Percentiles rank a stretch among this genome's conserved stretches.
phyloP scores from a whole-genome alignment of 441 rosid species.

The Erodium trifolium region DNA sequence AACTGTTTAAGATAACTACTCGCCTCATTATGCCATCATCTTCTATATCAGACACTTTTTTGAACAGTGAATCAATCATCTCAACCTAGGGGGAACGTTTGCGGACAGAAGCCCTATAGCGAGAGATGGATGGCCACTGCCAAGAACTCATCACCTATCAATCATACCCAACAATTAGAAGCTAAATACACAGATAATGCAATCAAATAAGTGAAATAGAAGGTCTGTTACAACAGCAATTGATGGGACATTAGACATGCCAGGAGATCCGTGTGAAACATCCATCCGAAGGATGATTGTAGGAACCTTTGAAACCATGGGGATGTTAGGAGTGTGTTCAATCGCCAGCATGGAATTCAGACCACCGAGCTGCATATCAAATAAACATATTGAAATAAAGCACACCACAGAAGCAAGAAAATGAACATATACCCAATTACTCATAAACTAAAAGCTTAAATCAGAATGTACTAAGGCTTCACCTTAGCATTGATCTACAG shows the following conservation, averaged over 20 bases:
- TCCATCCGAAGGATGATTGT: conserved; percentile 78
- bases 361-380: conserved; percentile 59
- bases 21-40: conserved; percentile 77
- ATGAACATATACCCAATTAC: no score
- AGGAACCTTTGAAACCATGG: conserved; percentile 57
- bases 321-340: conserved; percentile 61
- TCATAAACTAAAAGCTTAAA: no score
- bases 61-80: conserved; percentile 62
- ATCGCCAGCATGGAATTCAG: conserved; percentile 51
- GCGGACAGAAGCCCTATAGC: conserved; percentile 72
- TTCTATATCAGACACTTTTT: conserved; percentile 41
- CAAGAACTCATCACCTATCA: conserved; percentile 62
- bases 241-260: conserved; percentile 61
- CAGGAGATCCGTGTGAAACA: conserved; percentile 14
- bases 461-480: background rate
- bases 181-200: background rate
- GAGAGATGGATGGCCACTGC: conserved; percentile 73
- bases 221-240: conserved; percentile 58
- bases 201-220: background rate
- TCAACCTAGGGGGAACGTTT: conserved; percentile 72
- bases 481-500: conserved; percentile 83
- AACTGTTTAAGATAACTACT: background rate
- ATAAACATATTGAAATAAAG: background rate
- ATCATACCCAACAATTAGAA: conserved; percentile 6
- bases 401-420: conserved; percentile 1